Evolutionary conservation across 805 yeast species (phyloP), one percentile per base, ranked within the genome.

Genomic region (Wickerhamomyces hampshirensis): DNA sequence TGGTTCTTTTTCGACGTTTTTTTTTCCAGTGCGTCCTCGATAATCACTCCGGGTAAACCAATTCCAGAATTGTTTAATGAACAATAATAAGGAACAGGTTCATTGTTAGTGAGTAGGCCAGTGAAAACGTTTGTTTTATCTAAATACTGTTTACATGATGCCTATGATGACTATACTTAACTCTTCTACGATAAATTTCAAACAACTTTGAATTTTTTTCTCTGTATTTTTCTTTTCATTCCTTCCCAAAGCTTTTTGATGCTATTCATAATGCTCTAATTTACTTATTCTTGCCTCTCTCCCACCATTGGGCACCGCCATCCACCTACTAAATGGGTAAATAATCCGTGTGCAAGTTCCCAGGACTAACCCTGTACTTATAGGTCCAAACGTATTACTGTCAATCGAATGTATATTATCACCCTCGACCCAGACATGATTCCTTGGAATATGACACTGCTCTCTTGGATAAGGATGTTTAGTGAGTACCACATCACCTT

Each of bases 381-480:
- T 72, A 0, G 97, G 95, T 0, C 98, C 98, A 63, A 84, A 91
- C 7, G 71, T 73, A 57, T 88, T 89, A 34, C 91, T 80, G 60
- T 91, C 98, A 2, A 88, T 65, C 1, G 95, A 81, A 51, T 82
- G 91, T 31, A 68, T 68, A 55, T 86, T 88, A 58, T 91, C 98
- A 6, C 98, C 98, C 57, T 91, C 97, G 0, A 88, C 88, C 97
- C 97, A 91, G 6, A 86, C 48, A 55, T 91, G 97, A 50, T 78
- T 81, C 37, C 83, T 61, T 3, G 96, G 96, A 2, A 91, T 64
- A 23, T 62, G 58, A 5, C 81, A 79, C 30, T 65, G 60, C 2
- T 68, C 63, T 52, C 78, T 71, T 5, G 94, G 87, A 52, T 85
- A 86, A 16, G 80, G 81, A 28, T 69, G 62, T 37, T 81, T 66